Base-by-base conservation (phyloP, 768 basidiomycete species). In the Candolleomyces aberdarensis region DNA sequence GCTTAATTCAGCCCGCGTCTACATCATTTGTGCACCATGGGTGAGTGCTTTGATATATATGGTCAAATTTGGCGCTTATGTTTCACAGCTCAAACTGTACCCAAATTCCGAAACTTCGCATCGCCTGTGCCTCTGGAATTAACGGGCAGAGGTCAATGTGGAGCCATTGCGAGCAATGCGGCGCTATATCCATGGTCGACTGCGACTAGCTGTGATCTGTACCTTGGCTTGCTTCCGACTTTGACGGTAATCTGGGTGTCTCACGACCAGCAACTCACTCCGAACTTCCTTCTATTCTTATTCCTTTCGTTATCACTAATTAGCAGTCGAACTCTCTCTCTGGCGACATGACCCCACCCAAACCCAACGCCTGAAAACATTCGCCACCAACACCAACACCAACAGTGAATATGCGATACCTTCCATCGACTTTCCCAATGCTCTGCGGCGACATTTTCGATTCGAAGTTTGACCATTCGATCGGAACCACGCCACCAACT, bases 181-280 rank as follows among this genome's bases (percentile, higher is more conserved):
- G 91, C 73, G 88, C 91, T 60, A 92, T 93, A 72, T 90, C 90
- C 63, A 92, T 92, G 87, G 88, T 93, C 75, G 88, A 92, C 70
- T 81, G 80, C 74, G 87, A 89, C 73, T 88, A 75, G 77, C 62
- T 43, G 32, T 55, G 17, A 31, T 14, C 20, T 20, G 17, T 46
- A 46, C 44, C 17, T 17, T 20, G 15, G 10, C 6, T 14, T 11
- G 8, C 44, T 17, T 20, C 44, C 52, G 52, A 54, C 31, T 32
- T 17, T 15, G 52, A 32, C 52, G 29, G 52, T 54, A 29, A 20
- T 51, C 49, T 51, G 19, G 46, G 14, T 51, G 9, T 29, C 26
- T 54, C 13, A 7, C 41, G 17, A 44, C 56, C 13, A 41, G 11
- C 32, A 19, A 26, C 10, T 14, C 13, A 36, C 31, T 22, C 5